Evolutionary conservation across 2,329 filamentous ascomycete genomes (phyloP).

Genomic region (Penicillium sp.): DNA sequence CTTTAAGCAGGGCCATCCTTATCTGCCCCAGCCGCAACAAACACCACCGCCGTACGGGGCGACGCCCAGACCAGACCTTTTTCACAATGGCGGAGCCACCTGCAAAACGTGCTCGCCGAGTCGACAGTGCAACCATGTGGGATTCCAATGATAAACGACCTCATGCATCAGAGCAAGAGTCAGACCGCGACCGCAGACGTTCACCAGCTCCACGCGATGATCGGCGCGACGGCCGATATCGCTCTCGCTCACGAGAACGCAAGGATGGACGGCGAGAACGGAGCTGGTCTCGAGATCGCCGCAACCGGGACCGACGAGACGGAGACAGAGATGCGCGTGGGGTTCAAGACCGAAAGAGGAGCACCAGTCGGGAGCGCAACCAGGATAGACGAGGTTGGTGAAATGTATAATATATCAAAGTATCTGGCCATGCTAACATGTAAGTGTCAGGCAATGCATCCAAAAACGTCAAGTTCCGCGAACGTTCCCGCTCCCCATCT

Average conservation of each 20-base stretch:
- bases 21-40: neutral
- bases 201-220: constrained; percentile 38
- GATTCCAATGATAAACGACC: constrained; percentile 45
- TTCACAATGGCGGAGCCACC: constrained; percentile 53
- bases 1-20: neutral
- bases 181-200: constrained; percentile 39
- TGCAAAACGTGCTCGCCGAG: constrained; percentile 50
- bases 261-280: constrained; percentile 42
- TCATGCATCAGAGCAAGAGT: constrained; percentile 27
- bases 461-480: constrained; percentile 35
- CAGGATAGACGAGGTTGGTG: constrained; percentile 40
- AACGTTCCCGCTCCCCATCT: constrained; percentile 35
- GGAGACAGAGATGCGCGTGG: constrained; percentile 38
- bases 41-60: constrained; percentile 8
- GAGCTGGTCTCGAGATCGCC: constrained; percentile 45
- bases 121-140: constrained; percentile 63
- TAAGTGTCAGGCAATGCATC: constrained; percentile 24
- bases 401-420: neutral
- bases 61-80: constrained; percentile 7
- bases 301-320: constrained; percentile 36
- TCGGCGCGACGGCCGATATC: constrained; percentile 39
- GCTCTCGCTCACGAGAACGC: constrained; percentile 40
- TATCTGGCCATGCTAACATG: neutral
- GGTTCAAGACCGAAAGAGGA: constrained; percentile 41
- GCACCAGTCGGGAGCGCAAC: constrained; percentile 39